These are phyloP conservation scores for Paxillus ammoniavirescens DNA, from an alignment of 768 basidiomycete species.

Conservation along the genomic window DNA sequence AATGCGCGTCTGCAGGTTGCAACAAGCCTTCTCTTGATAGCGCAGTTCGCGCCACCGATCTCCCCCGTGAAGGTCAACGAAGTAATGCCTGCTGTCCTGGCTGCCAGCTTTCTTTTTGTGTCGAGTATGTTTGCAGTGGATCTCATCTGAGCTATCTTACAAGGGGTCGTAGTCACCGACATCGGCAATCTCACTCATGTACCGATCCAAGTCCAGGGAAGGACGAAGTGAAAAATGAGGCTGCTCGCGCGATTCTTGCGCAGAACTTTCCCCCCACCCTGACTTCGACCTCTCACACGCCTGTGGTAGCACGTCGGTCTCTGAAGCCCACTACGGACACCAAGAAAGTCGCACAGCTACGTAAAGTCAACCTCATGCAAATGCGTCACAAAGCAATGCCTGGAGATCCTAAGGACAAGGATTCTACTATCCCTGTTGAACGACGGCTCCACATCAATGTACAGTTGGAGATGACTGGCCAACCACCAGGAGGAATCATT, in stretches of 20 bases:
- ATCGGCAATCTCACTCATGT: constrained; percentile 62
- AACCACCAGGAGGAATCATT: constrained; percentile 37
- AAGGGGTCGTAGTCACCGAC: constrained; percentile 54
- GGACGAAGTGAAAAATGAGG: constrained; percentile 37
- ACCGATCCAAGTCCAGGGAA: constrained; percentile 16
- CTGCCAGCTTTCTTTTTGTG: constrained; percentile 63
- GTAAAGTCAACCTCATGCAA: constrained; percentile 67
- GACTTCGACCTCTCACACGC: constrained; percentile 19
- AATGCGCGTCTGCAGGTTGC: constrained; percentile 54
- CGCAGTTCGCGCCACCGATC: constrained; percentile 27
- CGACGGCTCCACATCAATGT: constrained; percentile 62
- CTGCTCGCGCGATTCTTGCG: constrained; percentile 52
- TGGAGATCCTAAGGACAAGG: constrained; percentile 56
- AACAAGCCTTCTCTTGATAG: constrained; percentile 52
- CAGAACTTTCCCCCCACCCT: constrained; percentile 44
- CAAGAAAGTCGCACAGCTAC: constrained; percentile 50
- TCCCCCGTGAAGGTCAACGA: not conserved
- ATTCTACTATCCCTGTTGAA: constrained; percentile 44
- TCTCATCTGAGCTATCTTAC: constrained; percentile 8
- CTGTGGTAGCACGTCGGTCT: constrained; percentile 25
- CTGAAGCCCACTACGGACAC: constrained; percentile 46
- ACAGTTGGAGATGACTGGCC: constrained; percentile 21
- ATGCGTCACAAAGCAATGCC: constrained; percentile 70
- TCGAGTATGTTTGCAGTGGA: constrained; percentile 42
- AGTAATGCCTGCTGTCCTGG: constrained; percentile 40